A percentile compares a stretch with the other conserved stretches of the same genome.
Conservation (phyloP, 2,329 filamentous ascomycete species). For the Penicillium hesseltinei region DNA sequence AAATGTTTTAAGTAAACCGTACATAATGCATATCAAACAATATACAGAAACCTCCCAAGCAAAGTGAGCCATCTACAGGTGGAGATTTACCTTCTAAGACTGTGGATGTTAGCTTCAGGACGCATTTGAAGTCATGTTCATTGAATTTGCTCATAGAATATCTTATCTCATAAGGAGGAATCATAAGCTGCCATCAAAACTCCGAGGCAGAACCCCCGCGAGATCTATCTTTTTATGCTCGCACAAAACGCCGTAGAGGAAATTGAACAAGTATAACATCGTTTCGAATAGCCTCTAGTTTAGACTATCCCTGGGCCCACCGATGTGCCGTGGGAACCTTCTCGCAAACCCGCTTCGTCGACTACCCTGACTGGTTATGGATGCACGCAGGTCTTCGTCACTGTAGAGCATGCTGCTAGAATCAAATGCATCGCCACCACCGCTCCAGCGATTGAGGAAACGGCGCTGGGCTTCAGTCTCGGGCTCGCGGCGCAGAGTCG, state of each 20-base stretch:
- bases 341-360: slow-evolving; percentile 34
- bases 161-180: neutral
- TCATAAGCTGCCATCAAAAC: neutral
- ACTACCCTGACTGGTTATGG: slow-evolving; percentile 31
- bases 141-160: neutral
- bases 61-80: neutral
- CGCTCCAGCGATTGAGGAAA: slow-evolving; percentile 41
- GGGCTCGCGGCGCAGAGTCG: slow-evolving; percentile 24
- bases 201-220: neutral
- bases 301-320: slow-evolving; percentile 51
- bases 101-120: neutral
- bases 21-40: slow-evolving; percentile 7
- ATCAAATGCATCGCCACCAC: slow-evolving; percentile 33
- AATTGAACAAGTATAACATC: neutral
- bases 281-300: slow-evolving; percentile 35
- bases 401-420: slow-evolving; percentile 35
- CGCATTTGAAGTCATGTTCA: neutral
- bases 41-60: neutral
- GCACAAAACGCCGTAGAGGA: neutral
- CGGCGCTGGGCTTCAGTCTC: slow-evolving; percentile 43
- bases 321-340: slow-evolving; percentile 40
- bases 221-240: neutral
- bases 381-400: slow-evolving; percentile 34
- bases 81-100: neutral
- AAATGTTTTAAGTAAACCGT: neutral